phyloP scores from a whole-genome alignment of 169 alveolate species.

The Plasmodium yoelii region DNA sequence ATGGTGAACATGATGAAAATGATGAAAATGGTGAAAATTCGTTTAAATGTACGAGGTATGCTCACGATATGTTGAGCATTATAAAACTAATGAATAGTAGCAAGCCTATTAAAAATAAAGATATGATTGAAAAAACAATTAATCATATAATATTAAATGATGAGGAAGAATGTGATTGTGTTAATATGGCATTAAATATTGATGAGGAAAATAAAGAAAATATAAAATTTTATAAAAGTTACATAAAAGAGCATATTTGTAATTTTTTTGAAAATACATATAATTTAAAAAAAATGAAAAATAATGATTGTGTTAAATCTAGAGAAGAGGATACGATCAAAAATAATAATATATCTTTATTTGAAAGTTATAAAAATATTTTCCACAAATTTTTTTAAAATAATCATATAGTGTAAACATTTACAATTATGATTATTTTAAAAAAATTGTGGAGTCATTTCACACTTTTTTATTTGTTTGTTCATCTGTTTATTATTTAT shows the following conservation, averaged over 20 bases:
- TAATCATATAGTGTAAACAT: no score
- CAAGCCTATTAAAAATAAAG: no score
- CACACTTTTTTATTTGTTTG: no score
- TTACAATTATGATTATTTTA: no score
- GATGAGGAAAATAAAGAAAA: conserved; percentile 9
- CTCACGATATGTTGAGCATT: no score
- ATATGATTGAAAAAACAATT: no score
- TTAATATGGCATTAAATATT: conserved; percentile 21
- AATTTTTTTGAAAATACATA: conserved; percentile 21
- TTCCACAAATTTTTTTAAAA: conserved; percentile 26
- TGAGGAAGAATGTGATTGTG: conserved; percentile 37
- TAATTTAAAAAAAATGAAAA: conserved; percentile 13
- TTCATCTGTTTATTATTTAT: no score
- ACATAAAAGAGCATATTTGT: conserved; percentile 56
- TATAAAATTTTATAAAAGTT: conserved; percentile 28
- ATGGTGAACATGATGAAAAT: no score
- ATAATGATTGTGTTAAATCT: not conserved
- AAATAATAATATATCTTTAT: conserved; percentile 1
- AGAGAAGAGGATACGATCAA: not conserved
- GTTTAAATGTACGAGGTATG: no score
- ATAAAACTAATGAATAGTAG: no score
- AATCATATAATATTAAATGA: not conserved
- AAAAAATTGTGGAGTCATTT: no score
- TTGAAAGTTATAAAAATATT: conserved; percentile 21
- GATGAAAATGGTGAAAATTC: no score